These are phyloP conservation scores for Neurospora sp. DNA, from an alignment of 495 filamentous ascomycete species.

Conservation along the genomic window DNA sequence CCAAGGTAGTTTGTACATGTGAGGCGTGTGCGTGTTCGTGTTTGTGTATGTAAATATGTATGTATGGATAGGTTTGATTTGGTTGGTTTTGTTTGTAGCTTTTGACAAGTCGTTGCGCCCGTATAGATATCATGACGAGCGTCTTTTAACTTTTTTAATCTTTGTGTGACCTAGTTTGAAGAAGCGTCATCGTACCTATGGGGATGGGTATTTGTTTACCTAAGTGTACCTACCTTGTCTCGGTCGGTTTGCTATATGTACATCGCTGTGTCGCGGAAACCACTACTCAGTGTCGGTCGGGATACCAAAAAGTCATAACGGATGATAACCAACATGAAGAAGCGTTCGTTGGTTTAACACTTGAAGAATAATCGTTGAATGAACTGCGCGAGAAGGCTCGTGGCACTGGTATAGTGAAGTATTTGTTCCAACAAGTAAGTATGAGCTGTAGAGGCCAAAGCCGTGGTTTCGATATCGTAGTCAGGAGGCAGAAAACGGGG, in stretches of 20 bases:
- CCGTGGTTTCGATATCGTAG: not conserved
- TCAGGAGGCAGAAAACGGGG: not conserved
- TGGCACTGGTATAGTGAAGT: not conserved
- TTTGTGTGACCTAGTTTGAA: not conserved
- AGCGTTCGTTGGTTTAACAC: not conserved
- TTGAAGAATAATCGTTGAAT: not conserved
- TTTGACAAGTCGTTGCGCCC: not conserved
- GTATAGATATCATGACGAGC: not conserved
- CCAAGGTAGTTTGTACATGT: constrained; percentile 63
- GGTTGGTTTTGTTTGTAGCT: not conserved
- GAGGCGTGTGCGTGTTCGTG: not conserved
- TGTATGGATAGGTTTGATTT: not conserved
- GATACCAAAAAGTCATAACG: not conserved
- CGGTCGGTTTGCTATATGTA: not conserved
- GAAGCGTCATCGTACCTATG: too few relatives aligned
- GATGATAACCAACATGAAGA: not conserved
- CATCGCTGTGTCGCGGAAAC: not conserved
- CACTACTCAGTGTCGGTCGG: not conserved
- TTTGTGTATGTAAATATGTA: not conserved
- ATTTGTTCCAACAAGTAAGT: not conserved
- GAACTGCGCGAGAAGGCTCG: not conserved
- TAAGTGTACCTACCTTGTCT: too few relatives aligned
- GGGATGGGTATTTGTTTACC: too few relatives aligned
- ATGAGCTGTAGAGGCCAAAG: not conserved
- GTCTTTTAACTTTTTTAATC: not conserved